Percentiles rank a stretch among this genome's conserved stretches.
These are phyloP conservation scores for Pichia phayaonensis DNA, from an alignment of 805 yeast genomes.

Conservation along the genomic window DNA sequence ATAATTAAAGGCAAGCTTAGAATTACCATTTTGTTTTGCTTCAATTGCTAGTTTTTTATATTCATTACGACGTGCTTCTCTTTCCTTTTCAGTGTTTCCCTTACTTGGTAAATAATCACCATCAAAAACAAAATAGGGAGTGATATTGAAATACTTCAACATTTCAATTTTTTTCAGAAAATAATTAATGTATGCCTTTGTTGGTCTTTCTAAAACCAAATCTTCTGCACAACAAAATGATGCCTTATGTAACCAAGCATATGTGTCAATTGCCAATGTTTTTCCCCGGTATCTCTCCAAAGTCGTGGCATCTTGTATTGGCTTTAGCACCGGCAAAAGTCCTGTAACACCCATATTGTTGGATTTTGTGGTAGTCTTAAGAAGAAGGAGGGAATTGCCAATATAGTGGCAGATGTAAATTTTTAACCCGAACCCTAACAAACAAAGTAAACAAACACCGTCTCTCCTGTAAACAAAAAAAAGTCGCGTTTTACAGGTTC, in stretches of 20 bases:
- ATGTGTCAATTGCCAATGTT: constrained; percentile 87
- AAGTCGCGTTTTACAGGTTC: not conserved
- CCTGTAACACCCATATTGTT: constrained; percentile 80
- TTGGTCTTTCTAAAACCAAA: constrained; percentile 60
- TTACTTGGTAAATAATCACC: constrained; percentile 84
- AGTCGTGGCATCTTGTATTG: constrained; percentile 55
- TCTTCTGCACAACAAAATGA: constrained; percentile 79
- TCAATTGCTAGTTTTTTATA: constrained; percentile 52
- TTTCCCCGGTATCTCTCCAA: constrained; percentile 61
- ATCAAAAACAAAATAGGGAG: constrained; percentile 87
- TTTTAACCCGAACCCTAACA: not conserved
- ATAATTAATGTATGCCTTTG: constrained; percentile 64
- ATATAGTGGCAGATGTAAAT: not conserved
- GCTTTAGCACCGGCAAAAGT: constrained; percentile 67
- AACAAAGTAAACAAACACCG: not conserved
- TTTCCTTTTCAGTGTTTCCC: constrained; percentile 58
- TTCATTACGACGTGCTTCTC: constrained; percentile 49
- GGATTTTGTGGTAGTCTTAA: too few species aligned
- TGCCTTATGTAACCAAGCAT: constrained; percentile 93
- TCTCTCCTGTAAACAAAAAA: not conserved
- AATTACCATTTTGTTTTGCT: constrained; percentile 45
- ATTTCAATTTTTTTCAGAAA: constrained; percentile 59
- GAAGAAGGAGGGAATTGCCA: not conserved
- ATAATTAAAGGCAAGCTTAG: constrained; percentile 53
- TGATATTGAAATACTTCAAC: constrained; percentile 60